Evolutionary conservation across 495 filamentous ascomycete species (phyloP).

Genomic region (Aspergillus heteromorphus): DNA sequence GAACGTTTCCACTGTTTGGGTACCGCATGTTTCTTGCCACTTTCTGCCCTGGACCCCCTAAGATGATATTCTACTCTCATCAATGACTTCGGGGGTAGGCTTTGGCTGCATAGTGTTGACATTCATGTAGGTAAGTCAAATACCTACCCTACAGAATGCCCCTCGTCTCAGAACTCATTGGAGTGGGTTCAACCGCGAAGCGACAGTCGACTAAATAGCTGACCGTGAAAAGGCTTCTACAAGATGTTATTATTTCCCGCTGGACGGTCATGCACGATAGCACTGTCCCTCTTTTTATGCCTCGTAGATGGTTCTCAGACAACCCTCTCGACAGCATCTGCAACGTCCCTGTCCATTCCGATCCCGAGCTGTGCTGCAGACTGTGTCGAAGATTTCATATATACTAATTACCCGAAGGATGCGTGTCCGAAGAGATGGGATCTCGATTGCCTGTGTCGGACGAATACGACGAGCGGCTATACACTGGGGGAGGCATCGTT

Average conservation of each 20-base stretch:
- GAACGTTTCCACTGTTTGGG: neutral
- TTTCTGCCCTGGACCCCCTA: constrained; percentile 10
- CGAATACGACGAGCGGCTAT: constrained; percentile 53
- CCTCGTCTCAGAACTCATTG: neutral
- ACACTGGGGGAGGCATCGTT: constrained; percentile 66
- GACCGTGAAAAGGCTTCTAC: constrained; percentile 4
- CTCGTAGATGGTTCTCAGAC: constrained; percentile 6
- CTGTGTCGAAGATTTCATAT: constrained; percentile 60
- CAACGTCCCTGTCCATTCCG: constrained; percentile 24
- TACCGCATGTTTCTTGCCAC: neutral
- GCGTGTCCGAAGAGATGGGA: constrained; percentile 45
- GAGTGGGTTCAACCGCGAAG: neutral
- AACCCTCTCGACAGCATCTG: constrained; percentile 15
- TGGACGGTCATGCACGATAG: constrained; percentile 8
- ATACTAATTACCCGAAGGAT: constrained; percentile 48
- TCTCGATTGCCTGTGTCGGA: constrained; percentile 58
- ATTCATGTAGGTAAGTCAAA: constrained; percentile 17
- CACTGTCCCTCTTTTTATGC: constrained; percentile 17
- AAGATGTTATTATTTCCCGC: constrained; percentile 16
- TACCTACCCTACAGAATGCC: neutral
- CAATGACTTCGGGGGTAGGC: constrained; percentile 25
- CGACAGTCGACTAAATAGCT: constrained; percentile 3
- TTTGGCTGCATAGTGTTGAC: constrained; percentile 15
- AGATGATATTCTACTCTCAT: constrained; percentile 21
- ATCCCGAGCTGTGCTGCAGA: constrained; percentile 60